Evolutionary conservation across 495 filamentous ascomycete species (phyloP), one percentile per base, ranked within the genome.

Genomic region (Cercophora scortea): DNA sequence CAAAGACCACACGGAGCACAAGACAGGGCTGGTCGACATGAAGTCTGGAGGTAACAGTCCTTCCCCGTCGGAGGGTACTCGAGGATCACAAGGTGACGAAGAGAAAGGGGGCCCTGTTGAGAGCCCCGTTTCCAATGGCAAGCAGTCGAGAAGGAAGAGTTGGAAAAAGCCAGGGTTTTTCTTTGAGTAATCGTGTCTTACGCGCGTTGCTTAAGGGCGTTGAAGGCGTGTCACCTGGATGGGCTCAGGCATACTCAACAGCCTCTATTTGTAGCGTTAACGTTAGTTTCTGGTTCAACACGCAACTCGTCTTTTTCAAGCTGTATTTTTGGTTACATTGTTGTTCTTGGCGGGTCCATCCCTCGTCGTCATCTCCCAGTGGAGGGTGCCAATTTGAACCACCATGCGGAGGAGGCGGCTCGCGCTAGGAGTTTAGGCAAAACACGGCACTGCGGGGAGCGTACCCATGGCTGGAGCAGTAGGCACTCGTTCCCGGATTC

Each of bases 11-110:
- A 70, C 79, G 1, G 69, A 83, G 50, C 72, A 79, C 33, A 83
- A 81, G 67, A 86, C 83, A 0, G 85, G 85, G 7, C 63, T 88
- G 45, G 71, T 76, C 11, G 65, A 60, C n/a, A 66, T 77, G 60
- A 50, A 33, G 76, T 68, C 42, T 42, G 44, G 32, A 51, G 46
- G 38, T 49, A 54, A 32, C 34, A 52, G 32, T 18, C 16, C 25
- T 25, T 25, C 25, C 4, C n/a, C 35, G 42, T n/a, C 12, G 9
- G 39, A 45, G 34, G 8, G 35, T 42, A 36, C 32, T 10, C 3
- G 12, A n/a, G 13, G 8, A 16, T 8, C 11, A 16, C 32, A 47
- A 32, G 19, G 35, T 9, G 62, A 61, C n/a, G 49, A 61, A 35
- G 60, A 64, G 43, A 57, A 53, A 55, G 50, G 6, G 34, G 32